Percentiles rank a stretch among this genome's conserved stretches.
Evolutionary conservation across 192 early-diverging fungal genomes (phyloP).

Genomic region (Coemansia sp.): DNA sequence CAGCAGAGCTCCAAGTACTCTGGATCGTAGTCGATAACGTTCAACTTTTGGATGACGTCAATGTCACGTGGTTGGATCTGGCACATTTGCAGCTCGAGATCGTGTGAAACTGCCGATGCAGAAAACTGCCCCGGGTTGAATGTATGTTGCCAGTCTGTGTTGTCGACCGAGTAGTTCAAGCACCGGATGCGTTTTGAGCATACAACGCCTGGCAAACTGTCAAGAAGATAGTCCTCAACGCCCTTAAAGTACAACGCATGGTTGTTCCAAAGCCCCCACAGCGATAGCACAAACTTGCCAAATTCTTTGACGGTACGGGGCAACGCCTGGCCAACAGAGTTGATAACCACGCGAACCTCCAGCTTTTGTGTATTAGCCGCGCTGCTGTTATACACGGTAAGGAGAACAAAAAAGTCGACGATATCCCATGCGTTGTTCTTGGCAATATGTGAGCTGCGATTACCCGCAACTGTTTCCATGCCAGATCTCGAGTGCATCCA

Average conservation of each 20-base stretch:
- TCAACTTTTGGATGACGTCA: neutral
- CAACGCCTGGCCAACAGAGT: neutral
- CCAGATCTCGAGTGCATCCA: neutral
- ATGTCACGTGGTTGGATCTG: neutral
- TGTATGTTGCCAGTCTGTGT: neutral
- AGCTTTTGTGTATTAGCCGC: neutral
- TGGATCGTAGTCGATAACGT: slow-evolving; percentile 3
- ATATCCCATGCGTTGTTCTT: neutral
- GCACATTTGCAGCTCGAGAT: slow-evolving; percentile 2
- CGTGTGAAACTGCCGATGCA: neutral
- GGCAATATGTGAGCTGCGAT: neutral
- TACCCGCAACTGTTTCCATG: neutral
- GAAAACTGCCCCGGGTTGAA: neutral
- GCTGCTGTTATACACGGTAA: slow-evolving; percentile 1
- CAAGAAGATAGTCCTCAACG: slow-evolving; percentile 6
- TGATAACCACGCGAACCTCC: slow-evolving; percentile 3
- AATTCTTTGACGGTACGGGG: neutral
- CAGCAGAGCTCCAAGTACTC: slow-evolving; percentile 5
- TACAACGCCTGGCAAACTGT: neutral
- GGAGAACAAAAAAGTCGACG: slow-evolving; percentile 3
- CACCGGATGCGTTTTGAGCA: slow-evolving; percentile 2
- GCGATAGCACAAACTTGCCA: neutral
- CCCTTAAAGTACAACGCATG: slow-evolving; percentile 4
- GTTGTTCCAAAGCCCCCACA: neutral
- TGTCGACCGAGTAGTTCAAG: slow-evolving; percentile 6